Conservation (phyloP, 352 stramenopile species). For the Phytophthora parvispora region DNA sequence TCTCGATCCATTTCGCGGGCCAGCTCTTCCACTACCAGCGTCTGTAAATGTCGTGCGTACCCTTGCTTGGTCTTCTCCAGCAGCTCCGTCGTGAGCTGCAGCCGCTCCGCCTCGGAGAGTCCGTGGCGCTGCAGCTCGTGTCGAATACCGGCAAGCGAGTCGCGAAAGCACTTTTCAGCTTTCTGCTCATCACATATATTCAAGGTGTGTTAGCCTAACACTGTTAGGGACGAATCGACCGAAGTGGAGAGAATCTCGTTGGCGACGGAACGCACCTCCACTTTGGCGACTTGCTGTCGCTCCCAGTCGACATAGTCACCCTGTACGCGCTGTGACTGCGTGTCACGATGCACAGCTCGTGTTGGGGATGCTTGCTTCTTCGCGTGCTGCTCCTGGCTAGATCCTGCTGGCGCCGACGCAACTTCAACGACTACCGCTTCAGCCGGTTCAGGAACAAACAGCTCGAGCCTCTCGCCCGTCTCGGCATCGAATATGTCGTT, state of each 20-base stretch:
- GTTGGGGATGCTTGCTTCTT: background rate
- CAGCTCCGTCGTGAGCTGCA: constrained; percentile 58
- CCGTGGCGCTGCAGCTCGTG: constrained; percentile 56
- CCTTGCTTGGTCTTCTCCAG: constrained; percentile 73
- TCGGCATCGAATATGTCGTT: constrained; percentile 69
- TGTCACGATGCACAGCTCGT: constrained; percentile 50
- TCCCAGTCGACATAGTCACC: constrained; percentile 66
- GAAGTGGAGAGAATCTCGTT: background rate
- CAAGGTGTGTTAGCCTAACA: background rate
- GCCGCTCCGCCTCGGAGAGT: constrained; percentile 41
- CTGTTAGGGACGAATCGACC: background rate
- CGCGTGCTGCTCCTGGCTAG: no score
- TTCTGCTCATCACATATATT: constrained; percentile 39
- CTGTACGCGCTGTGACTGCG: constrained; percentile 62
- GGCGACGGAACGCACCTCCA: constrained; percentile 49
- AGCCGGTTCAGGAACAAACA: constrained; percentile 24
- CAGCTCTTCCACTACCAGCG: constrained; percentile 69
- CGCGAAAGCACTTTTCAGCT: constrained; percentile 52
- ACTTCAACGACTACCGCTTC: background rate
- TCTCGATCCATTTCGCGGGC: constrained; percentile 71
- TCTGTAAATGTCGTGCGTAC: constrained; percentile 64
- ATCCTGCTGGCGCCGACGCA: background rate
- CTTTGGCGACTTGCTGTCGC: constrained; percentile 47
- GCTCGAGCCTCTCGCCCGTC: constrained; percentile 63
- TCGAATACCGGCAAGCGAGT: constrained; percentile 62